Conservation (phyloP, 306 rosid species). For the Prunus davidiana region DNA sequence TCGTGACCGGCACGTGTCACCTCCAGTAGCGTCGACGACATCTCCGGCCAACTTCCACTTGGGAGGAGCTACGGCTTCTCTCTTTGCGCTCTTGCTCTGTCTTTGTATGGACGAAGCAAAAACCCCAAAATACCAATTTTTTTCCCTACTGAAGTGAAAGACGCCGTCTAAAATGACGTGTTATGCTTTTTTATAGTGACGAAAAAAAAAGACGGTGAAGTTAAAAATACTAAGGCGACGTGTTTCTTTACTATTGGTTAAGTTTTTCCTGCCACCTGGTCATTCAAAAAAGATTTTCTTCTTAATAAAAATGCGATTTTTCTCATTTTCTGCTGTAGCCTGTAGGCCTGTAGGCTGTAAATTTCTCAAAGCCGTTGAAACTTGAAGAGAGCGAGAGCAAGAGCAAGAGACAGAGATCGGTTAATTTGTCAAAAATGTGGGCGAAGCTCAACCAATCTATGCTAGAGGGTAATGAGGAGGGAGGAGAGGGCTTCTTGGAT, state of each 20-base stretch:
- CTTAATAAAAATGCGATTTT: background rate
- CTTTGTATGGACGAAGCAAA: background rate
- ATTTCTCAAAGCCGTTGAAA: background rate
- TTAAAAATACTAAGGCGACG: background rate
- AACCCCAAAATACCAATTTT: background rate
- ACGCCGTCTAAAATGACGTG: background rate
- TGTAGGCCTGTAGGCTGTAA: background rate
- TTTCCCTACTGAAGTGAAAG: background rate
- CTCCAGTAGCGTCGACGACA: constrained; percentile 97
- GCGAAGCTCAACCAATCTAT: constrained; percentile 41
- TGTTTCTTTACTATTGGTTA: background rate
- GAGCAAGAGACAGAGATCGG: constrained; percentile 4
- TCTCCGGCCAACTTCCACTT: constrained; percentile 22
- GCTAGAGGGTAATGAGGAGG: constrained; percentile 44
- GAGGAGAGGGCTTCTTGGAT: constrained; percentile 47
- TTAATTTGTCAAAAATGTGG: constrained; percentile 53
- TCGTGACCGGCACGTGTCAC: constrained; percentile 86
- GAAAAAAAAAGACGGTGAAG: background rate
- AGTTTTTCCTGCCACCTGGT: background rate
- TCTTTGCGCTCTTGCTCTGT: background rate
- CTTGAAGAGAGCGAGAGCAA: background rate
- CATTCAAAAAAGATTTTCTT: background rate
- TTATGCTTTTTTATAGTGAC: background rate
- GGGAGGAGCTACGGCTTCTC: background rate
- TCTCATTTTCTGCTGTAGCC: background rate